Evolutionary conservation across 2,329 filamentous ascomycete genomes (phyloP).

Genomic region (Botrytis porri): DNA sequence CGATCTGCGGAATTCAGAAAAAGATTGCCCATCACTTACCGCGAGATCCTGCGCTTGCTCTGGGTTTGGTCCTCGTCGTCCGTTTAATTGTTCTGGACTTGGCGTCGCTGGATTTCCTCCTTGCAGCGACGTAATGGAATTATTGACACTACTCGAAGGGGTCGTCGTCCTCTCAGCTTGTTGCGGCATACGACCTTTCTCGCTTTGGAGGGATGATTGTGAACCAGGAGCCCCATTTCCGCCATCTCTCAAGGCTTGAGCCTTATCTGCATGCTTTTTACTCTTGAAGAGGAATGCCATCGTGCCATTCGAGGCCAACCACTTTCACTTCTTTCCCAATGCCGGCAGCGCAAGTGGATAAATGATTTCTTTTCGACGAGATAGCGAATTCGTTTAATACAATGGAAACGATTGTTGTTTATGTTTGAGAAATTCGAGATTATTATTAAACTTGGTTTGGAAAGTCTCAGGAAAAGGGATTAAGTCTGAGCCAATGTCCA

Average conservation of each 20-base stretch:
- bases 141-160: slow-evolving; percentile 49
- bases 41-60: slow-evolving; percentile 40
- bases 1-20: background rate
- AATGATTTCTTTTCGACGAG: background rate
- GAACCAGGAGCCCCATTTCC: slow-evolving; percentile 32
- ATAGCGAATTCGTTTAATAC: background rate
- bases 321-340: slow-evolving; percentile 21
- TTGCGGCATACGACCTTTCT: slow-evolving; percentile 39
- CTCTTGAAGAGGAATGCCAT: slow-evolving; percentile 85
- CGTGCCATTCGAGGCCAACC: slow-evolving; percentile 40
- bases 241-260: slow-evolving; percentile 41
- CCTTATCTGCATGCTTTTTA: slow-evolving; percentile 70
- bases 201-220: slow-evolving; percentile 50
- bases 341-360: slow-evolving; percentile 9
- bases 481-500: slow-evolving; percentile 13
- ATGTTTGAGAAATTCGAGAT: slow-evolving; percentile 5
- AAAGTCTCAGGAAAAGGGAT: slow-evolving; percentile 14
- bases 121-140: slow-evolving; percentile 66
- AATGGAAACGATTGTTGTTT: slow-evolving; percentile 10
- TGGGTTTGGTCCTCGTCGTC: slow-evolving; percentile 52
- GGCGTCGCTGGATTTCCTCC: slow-evolving; percentile 33
- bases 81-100: slow-evolving; percentile 47
- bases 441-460: slow-evolving; percentile 7
- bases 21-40: slow-evolving; percentile 35
- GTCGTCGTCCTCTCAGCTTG: slow-evolving; percentile 59